These are phyloP conservation scores for Ogataea trehalophila DNA, from an alignment of 805 yeast species.

Conservation along the genomic window DNA sequence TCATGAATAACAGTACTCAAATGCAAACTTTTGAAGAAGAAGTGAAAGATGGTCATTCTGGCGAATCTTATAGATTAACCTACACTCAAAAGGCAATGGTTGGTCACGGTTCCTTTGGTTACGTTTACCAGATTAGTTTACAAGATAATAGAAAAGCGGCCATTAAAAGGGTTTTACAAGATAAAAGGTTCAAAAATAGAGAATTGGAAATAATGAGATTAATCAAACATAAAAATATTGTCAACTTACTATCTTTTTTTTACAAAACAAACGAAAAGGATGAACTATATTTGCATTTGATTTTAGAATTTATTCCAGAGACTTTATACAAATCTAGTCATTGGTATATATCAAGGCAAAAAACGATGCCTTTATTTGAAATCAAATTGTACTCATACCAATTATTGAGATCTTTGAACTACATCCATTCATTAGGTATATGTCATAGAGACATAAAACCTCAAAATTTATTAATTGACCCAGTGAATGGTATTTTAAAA, in stretches of 20 bases:
- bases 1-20: conserved; percentile 5
- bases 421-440: conserved; percentile 68
- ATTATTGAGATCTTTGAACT: conserved; percentile 70
- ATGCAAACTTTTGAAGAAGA: conserved; percentile 46
- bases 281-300: conserved; percentile 82
- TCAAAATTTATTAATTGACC: conserved; percentile 83
- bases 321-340: conserved; percentile 88
- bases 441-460: conserved; percentile 96
- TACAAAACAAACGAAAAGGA: conserved; percentile 61
- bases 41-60: conserved; percentile 69
- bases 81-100: conserved; percentile 85
- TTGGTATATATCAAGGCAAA: conserved; percentile 69
- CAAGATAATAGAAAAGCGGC: conserved; percentile 82
- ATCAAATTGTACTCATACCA: conserved; percentile 81
- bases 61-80: conserved; percentile 54
- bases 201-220: conserved; percentile 94
- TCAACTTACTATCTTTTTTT: conserved; percentile 81
- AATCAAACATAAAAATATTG: conserved; percentile 81
- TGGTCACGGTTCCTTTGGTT: conserved; percentile 99
- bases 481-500: conserved; percentile 77
- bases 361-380: conserved; percentile 84
- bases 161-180: conserved; percentile 94
- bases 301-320: conserved; percentile 92
- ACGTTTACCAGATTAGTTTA: conserved; percentile 82
- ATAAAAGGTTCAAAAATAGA: conserved; percentile 87